Evolutionary conservation across 306 rosid species (phyloP).

Genomic region (Lagenaria siceraria): DNA sequence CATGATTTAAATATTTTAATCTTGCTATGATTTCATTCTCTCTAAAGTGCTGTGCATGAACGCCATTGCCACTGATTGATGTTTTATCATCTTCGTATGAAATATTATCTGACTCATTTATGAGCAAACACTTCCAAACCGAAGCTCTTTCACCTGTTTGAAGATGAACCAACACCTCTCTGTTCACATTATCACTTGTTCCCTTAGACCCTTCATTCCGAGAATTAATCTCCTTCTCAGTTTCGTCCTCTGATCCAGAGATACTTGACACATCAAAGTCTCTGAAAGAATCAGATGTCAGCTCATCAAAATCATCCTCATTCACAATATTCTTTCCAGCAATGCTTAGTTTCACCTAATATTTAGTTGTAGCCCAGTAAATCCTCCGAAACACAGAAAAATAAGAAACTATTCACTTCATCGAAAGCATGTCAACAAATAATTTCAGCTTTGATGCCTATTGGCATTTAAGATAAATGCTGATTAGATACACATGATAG

Average conservation of each 20-base stretch:
- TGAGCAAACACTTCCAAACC: conserved; percentile 66
- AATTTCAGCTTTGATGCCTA: not conserved
- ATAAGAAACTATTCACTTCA: not conserved
- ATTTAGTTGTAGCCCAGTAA: conserved; percentile 17
- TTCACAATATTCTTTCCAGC: conserved; percentile 80
- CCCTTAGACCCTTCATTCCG: conserved; percentile 15
- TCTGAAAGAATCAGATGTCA: conserved; percentile 73
- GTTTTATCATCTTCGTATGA: conserved; percentile 24
- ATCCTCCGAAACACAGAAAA: not conserved
- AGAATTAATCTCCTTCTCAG: conserved; percentile 28
- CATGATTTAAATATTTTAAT: conserved; percentile 40
- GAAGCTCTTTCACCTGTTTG: conserved; percentile 57
- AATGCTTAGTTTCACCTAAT: conserved; percentile 70
- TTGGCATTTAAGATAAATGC: not conserved
- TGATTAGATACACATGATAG: no score
- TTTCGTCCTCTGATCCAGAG: conserved; percentile 87
- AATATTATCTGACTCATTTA: conserved; percentile 44
- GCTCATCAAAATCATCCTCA: conserved; percentile 86
- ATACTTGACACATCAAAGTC: conserved; percentile 87
- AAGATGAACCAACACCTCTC: conserved; percentile 52
- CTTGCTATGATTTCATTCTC: conserved; percentile 36
- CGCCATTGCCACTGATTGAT: not conserved
- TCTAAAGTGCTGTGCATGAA: not conserved
- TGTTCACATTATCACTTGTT: conserved; percentile 21
- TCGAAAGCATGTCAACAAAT: not conserved